These are phyloP conservation scores for Dioscorea cayenensis DNA, from an alignment of 116 monocot species.

Conservation along the genomic window DNA sequence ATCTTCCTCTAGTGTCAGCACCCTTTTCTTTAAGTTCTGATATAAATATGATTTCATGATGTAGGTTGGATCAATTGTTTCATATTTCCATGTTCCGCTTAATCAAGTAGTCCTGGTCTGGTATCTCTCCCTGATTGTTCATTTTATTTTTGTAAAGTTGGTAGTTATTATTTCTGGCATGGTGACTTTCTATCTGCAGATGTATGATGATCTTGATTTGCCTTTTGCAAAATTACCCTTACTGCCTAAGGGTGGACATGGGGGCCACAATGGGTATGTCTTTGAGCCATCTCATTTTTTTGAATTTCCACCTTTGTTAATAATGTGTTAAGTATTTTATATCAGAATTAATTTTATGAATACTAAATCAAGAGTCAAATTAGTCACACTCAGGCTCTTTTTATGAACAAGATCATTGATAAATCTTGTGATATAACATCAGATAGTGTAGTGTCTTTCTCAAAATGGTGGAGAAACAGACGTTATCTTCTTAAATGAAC, in stretches of 20 bases:
- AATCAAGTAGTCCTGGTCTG: slow-evolving; percentile 86
- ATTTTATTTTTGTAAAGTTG: not conserved
- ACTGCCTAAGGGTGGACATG: slow-evolving; percentile 96
- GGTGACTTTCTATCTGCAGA: slow-evolving; percentile 37
- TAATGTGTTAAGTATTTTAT: too few relatives aligned
- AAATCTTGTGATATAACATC: too few relatives aligned
- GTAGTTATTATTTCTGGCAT: slow-evolving; percentile 1
- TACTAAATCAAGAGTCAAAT: too few relatives aligned
- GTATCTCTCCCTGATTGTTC: not conserved
- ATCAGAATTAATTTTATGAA: too few relatives aligned
- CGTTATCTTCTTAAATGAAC: too few relatives aligned
- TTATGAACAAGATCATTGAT: too few relatives aligned
- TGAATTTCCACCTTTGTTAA: too few relatives aligned
- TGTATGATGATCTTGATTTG: slow-evolving; percentile 95
- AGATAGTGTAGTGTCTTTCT: too few relatives aligned
- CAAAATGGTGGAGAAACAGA: too few relatives aligned
- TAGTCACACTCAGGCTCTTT: too few relatives aligned
- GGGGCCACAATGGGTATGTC: slow-evolving; percentile 94
- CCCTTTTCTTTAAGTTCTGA: not conserved
- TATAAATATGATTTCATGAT: slow-evolving; percentile 7
- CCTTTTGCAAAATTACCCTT: slow-evolving; percentile 87
- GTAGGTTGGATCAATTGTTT: slow-evolving; percentile 77
- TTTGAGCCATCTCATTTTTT: not conserved
- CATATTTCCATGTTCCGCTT: slow-evolving; percentile 77
- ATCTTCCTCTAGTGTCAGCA: not conserved